Percentiles rank a stretch among this genome's conserved stretches.
phyloP scores from a whole-genome alignment of 129 eudicot genomes.

The Flaveria robusta region DNA sequence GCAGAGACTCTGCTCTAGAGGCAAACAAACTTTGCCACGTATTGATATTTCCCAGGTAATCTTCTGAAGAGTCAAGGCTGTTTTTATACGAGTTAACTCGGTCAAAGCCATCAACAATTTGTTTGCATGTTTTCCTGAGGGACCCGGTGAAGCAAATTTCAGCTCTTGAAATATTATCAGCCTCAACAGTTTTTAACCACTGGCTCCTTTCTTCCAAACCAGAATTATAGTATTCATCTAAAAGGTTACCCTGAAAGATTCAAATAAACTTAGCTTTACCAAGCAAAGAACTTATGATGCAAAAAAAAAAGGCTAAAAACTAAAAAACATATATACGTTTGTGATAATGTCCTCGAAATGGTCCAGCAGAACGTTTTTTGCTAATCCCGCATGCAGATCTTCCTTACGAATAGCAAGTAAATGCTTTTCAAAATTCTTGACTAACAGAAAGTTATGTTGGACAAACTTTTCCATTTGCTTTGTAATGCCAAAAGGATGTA shows the following conservation, averaged over 20 bases:
- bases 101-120: conserved; percentile 41
- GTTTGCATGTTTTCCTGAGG: conserved; percentile 41
- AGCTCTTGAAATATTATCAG: conserved; percentile 23
- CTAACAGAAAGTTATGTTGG: conserved; percentile 54
- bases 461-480: conserved; percentile 70
- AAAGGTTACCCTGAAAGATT: conserved; percentile 53
- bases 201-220: conserved; percentile 36
- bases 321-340: conserved; percentile 45
- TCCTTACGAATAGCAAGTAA: conserved; percentile 48
- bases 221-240: conserved; percentile 42
- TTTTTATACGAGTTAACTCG: conserved; percentile 40
- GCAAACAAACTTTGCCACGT: conserved; percentile 51
- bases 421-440: conserved; percentile 52
- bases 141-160: conserved; percentile 48
- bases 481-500: conserved; percentile 57
- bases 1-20: conserved; percentile 47
- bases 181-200: conserved; percentile 19
- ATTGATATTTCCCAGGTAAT: conserved; percentile 48
- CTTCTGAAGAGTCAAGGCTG: conserved; percentile 40
- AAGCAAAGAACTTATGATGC: background rate
- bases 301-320: conserved; percentile 11
- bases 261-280: background rate
- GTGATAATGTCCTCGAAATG: conserved; percentile 55
- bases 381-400: conserved; percentile 39
- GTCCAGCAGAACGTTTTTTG: conserved; percentile 52